Evolutionary conservation across 495 filamentous ascomycete species (phyloP).

Genomic region (Penicillium paradoxum): DNA sequence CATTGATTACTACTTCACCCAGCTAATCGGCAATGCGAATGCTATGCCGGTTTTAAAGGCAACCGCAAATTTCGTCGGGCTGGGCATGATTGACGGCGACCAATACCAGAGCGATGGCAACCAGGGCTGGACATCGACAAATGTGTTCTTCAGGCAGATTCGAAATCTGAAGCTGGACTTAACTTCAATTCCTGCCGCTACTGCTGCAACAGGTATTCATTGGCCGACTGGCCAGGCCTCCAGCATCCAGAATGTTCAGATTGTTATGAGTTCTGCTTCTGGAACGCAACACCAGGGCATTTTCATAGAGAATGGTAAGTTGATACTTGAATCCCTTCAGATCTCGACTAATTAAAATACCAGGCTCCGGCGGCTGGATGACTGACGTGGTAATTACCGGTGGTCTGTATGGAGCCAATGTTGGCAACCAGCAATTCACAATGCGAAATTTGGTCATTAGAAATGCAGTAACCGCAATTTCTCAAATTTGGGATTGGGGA

Average conservation of each 20-base stretch:
- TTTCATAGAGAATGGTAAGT: conserved; percentile 66
- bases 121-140: conserved; percentile 54
- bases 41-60: conserved; percentile 61
- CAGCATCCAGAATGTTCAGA: conserved; percentile 71
- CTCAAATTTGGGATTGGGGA: conserved; percentile 56
- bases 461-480: conserved; percentile 55
- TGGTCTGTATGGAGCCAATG: conserved; percentile 56
- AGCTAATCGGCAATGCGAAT: conserved; percentile 64
- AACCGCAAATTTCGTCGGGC: conserved; percentile 55
- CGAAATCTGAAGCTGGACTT: conserved; percentile 74
- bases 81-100: conserved; percentile 67
- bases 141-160: conserved; percentile 73
- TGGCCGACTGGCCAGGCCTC: conserved; percentile 73
- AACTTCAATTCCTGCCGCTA: conserved; percentile 52
- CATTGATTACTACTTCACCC: conserved; percentile 57
- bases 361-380: conserved; percentile 68
- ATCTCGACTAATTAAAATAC: background rate
- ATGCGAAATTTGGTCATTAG: conserved; percentile 69
- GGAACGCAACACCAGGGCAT: conserved; percentile 67
- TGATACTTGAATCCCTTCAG: conserved; percentile 10
- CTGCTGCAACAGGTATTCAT: conserved; percentile 61
- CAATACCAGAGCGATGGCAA: conserved; percentile 46
- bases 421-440: conserved; percentile 81
- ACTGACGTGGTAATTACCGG: conserved; percentile 62
- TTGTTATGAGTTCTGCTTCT: conserved; percentile 56